Base-by-base conservation (phyloP, 805 yeast species). In the Wickerhamiella hasegawae region DNA sequence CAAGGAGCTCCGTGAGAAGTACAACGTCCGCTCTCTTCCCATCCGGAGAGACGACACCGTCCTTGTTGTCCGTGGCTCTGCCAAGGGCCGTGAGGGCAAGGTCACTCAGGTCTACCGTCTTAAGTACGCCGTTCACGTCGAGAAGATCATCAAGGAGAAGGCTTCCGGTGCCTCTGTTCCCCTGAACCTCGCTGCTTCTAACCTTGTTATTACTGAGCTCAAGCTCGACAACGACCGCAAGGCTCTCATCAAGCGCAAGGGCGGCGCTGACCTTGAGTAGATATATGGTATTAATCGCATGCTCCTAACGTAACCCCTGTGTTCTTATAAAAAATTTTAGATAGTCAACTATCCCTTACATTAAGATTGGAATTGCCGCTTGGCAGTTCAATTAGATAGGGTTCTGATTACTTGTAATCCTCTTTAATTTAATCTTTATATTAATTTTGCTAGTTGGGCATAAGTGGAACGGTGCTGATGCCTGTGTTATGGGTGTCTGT, bases 11-110 rank as follows among this genome's bases (percentile, higher is more conserved):
- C 79, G 92, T 66, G 92, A 78, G 66, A 77, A 90, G 73, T 90
- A 85, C 82, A 84, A 84, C 66, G 71, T 90, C 69, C 83, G 76
- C 63, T 71, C 96, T 55, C 70, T 90, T 51, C 98, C 98, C 66
- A 76, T 90, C 73, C 90, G 96, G 78, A 79, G 80, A 69, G 92
- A 85, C 57, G 98, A 90, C 65, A 83, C 80, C 68, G 94, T 90
- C 56, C 66, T 72, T 57, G 90, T 90, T 60, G 87, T 79, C 65
- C 87, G 98, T 71, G 98, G 98, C 63, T 81, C 97, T 61, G 81
- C 82, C 80, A 90, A 90, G 76, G 98, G 97, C 66, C 84, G 87
- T 58, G 98, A 87, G 74, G 98, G 98, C 69, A 82, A 84, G 71
- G 74, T 90, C 65, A 71, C 90, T 53, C 79, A 94, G 51, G 97